A percentile compares a stretch with the other conserved stretches of the same genome.
Conservation (phyloP, 345 rosid genomes). For the Hevea brasiliensis region DNA sequence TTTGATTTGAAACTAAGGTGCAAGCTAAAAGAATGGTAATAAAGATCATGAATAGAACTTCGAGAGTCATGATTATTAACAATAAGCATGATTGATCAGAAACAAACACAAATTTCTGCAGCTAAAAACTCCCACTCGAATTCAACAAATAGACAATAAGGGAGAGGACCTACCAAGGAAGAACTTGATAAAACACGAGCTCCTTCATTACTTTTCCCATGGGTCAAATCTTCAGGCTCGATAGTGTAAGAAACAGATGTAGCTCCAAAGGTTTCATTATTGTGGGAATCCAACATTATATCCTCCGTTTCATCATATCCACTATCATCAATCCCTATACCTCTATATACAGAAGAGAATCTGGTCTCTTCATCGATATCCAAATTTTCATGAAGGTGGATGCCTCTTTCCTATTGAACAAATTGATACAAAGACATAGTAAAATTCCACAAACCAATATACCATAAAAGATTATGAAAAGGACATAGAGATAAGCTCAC, state of each 20-base stretch:
- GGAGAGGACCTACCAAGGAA: conserved; percentile 43
- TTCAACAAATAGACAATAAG: background rate
- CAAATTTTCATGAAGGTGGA: conserved; percentile 49
- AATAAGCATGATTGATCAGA: background rate
- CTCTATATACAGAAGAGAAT: conserved; percentile 73
- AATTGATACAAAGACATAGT: conserved; percentile 14
- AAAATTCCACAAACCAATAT: conserved; percentile 5
- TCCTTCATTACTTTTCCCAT: conserved; percentile 44
- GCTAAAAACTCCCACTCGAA: background rate
- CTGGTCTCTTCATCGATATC: conserved; percentile 83
- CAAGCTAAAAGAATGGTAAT: background rate
- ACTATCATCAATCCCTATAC: conserved; percentile 60
- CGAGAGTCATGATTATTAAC: background rate
- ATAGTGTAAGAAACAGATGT: conserved; percentile 40
- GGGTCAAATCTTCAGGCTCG: conserved; percentile 38
- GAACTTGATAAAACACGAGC: conserved; percentile 46
- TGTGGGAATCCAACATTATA: conserved; percentile 53
- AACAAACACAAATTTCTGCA: no score
- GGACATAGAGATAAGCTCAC: conserved; percentile 36
- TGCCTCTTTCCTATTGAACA: conserved; percentile 79
- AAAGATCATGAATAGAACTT: background rate
- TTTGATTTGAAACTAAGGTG: background rate
- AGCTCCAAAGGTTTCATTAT: conserved; percentile 61
- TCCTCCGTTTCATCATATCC: conserved; percentile 75
- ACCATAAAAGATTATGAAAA: background rate